Conservation (phyloP, 1,139 yeast genomes). For the Ogataea hybrid region DNA sequence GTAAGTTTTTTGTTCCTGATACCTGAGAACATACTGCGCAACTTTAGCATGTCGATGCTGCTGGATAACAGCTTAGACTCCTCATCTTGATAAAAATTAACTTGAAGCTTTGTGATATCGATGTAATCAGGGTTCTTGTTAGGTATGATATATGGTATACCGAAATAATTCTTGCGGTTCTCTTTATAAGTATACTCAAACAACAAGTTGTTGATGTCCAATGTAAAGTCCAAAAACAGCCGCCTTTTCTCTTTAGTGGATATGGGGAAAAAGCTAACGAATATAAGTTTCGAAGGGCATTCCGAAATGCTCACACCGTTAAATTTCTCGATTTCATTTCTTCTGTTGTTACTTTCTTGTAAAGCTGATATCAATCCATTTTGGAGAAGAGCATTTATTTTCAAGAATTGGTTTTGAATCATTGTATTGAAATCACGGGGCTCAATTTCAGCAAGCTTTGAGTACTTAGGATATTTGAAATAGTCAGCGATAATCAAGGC, state of each 20-base stretch:
- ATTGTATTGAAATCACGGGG: constrained; percentile 26
- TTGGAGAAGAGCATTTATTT: constrained; percentile 24
- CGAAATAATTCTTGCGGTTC: constrained; percentile 7
- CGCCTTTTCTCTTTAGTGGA: constrained; percentile 23
- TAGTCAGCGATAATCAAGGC: constrained; percentile 32
- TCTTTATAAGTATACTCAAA: constrained; percentile 23
- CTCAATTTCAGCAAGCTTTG: constrained; percentile 25
- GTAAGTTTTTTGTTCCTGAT: constrained; percentile 38
- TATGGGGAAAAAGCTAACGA: constrained; percentile 28
- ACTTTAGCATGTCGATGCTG: neutral
- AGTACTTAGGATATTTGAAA: constrained; percentile 31
- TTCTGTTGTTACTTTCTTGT: constrained; percentile 28
- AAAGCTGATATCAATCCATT: constrained; percentile 30
- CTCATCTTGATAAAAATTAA: constrained; percentile 22
- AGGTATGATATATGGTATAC: constrained; percentile 8
- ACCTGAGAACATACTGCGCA: constrained; percentile 22
- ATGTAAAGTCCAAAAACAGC: constrained; percentile 19
- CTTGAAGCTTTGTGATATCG: constrained; percentile 25
- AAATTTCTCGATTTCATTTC: constrained; percentile 20
- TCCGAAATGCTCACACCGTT: constrained; percentile 20
- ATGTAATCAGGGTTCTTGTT: constrained; percentile 14
- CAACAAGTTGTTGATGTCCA: too few relatives aligned
- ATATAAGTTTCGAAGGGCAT: constrained; percentile 29
- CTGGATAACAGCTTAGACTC: constrained; percentile 20
- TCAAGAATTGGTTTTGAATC: constrained; percentile 25